Percentiles rank a stretch among this genome's conserved stretches.
Conservation (phyloP, 257 asterid genomes). For the Capsicum rhomboideum region DNA sequence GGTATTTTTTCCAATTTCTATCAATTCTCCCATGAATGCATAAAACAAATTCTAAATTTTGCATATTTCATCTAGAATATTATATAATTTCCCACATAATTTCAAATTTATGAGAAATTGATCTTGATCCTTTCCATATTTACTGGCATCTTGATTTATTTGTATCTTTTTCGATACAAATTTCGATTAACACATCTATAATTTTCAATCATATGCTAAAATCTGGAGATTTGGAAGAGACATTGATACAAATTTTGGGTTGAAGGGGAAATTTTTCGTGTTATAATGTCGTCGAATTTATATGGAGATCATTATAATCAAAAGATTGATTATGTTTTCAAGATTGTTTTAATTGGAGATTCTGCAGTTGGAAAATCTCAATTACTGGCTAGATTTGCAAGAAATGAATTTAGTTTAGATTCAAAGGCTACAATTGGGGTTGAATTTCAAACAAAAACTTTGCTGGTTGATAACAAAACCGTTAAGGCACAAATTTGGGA, state of each 20-base stretch:
- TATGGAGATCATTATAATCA: slow-evolving; percentile 61
- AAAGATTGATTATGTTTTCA: slow-evolving; percentile 82
- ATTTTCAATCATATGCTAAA: neutral
- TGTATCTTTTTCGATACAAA: neutral
- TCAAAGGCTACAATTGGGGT: slow-evolving; percentile 91
- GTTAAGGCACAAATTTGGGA: slow-evolving; percentile 97
- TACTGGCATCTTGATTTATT: neutral
- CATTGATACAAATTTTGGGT: neutral
- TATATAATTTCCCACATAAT: neutral
- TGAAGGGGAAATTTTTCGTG: neutral
- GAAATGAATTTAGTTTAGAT: slow-evolving; percentile 76
- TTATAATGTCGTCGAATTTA: slow-evolving; percentile 57
- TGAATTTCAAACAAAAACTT: slow-evolving; percentile 81
- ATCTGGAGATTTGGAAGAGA: neutral
- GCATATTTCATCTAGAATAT: neutral
- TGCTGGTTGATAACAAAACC: slow-evolving; percentile 53
- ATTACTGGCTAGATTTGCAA: slow-evolving; percentile 73
- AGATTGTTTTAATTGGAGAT: slow-evolving; percentile 78
- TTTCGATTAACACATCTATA: neutral
- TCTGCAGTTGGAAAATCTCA: slow-evolving; percentile 91
- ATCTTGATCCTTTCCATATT: neutral
- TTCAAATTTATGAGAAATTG: neutral
- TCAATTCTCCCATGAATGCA: neutral
- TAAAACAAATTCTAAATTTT: neutral
- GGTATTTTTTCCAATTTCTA: neutral